Evolutionary conservation across 106 monocot species (phyloP), one percentile per base, ranked within the genome.

Genomic region (Dioscorea dumetorum): DNA sequence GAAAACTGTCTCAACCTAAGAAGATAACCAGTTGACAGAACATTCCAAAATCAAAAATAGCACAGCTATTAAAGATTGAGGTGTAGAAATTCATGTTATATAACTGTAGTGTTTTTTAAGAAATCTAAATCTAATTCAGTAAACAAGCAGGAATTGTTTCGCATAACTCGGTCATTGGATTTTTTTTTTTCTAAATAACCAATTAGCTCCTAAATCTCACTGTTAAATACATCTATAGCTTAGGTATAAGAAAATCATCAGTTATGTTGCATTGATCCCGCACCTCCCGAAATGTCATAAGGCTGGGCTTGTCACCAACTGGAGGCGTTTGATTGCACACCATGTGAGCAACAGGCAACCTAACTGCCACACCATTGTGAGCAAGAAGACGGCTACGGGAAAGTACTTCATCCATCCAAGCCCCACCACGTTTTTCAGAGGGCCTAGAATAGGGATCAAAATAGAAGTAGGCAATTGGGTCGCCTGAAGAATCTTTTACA

Each of bases 211-310:
- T 41, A 0, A 10, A 0, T 41, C 41, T 41, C 10, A 41, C 41
- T 41, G 41, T 8, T 41, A 8, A 10, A 41, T 41, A 8, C 41
- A 41, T 41, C 41, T 41, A 41, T 41, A 41, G 41, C 6, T 10
- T 41, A 41, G 10, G 9, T 5, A 41, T 41, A 41, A 8, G 41
- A 41, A 41, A 41, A 41, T 41, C 41, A 41, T 41, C 41, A 41
- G 10, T 41, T 8, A 10, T 41, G 41, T 41, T 41, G 10, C 41
- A 41, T 41, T 41, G 6, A 41, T 41, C 10, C 5, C 41, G 6
- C 81, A 92, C 97, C 97, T 99, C 97, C 24, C 87, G 92, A 70
- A 99, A 99, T 50, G 97, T 92, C 97, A 99, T 99, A 22, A 99
- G 81, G 78, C 97, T 99, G 22, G 97, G 97, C 57, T 99, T 99